Base-by-base conservation (phyloP, 2,329 filamentous ascomycete genomes). In the Aspergillus sp. region DNA sequence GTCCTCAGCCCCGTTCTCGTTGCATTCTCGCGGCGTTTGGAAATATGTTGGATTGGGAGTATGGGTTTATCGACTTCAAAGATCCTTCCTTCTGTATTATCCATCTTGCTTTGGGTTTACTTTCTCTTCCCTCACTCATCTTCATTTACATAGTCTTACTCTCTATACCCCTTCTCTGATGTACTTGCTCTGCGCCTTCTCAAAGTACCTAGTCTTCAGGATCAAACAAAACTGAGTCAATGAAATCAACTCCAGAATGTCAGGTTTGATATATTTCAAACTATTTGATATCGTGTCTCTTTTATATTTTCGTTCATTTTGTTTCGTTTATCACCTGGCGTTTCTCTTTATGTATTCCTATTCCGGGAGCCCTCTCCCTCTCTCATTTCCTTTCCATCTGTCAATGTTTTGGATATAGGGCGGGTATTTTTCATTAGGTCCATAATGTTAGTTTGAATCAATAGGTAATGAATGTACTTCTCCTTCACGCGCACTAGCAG, bases 21-120 rank as follows among this genome's bases (percentile, higher is more conserved):
- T 58, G 64, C 58, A 66, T 66, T 23, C 49, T 64, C 35, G 43
- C 56, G 63, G 62, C 62, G 63, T 64, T 64, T 51, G 52, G 60
- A 55, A 58, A 55, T 47, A 55, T 35, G 48, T 46, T 41, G 60
- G 45, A 45, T 41, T 52, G 50, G 60, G 55, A 55, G 51, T 57
- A 43, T 58, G 60, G 40, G 46, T 59, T 55, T 45, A 23, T 49
- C 21, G 40, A 23, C 51, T 50, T 59, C 43, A 31, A 37, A 31
- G 44, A 39, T 35, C 41, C 48, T 53, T 45, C 49, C 25, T 49
- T 17, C 31, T 37, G 49, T 43, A 15, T 15, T 55, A 47, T 44
- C 33, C 35, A 31, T 15, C 27, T 41, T 43, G 15, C 43, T n/a
- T 35, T 52, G 21, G 37, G 40, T 51, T 25, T 50, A 25, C 55